A percentile compares a stretch with the other conserved stretches of the same genome.
phyloP scores from a whole-genome alignment of 441 rosid species.

The Hura crepitans region DNA sequence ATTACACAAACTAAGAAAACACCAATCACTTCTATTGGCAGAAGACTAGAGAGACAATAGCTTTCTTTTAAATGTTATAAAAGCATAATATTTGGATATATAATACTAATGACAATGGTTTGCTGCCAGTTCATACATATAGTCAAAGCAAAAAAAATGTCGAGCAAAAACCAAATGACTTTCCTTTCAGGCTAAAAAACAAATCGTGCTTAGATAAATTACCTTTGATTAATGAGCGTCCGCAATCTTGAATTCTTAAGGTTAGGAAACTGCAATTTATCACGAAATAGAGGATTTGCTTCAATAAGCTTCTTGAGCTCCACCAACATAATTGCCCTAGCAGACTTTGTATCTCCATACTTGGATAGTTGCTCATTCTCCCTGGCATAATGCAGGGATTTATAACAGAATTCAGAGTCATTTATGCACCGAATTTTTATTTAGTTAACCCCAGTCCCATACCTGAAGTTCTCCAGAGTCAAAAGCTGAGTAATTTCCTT shows the following conservation, averaged over 20 bases:
- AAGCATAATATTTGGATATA: too few relatives aligned
- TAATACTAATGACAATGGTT: too few relatives aligned
- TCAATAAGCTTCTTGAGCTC: conserved; percentile 98
- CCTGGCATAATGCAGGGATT: conserved; percentile 38
- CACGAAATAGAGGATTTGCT: conserved; percentile 93
- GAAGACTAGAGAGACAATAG: neutral
- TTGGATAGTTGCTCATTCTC: conserved; percentile 96
- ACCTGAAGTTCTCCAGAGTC: conserved; percentile 93
- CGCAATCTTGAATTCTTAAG: conserved; percentile 82
- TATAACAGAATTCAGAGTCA: conserved; percentile 15
- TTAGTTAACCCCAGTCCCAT: conserved; percentile 17
- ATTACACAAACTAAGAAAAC: neutral
- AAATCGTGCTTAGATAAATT: conserved; percentile 10
- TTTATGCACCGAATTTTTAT: neutral
- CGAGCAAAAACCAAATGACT: neutral
- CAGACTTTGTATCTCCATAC: conserved; percentile 95
- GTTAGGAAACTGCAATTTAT: conserved; percentile 87
- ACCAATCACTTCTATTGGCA: neutral
- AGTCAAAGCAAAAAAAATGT: too few relatives aligned
- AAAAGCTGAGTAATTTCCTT: conserved; percentile 96
- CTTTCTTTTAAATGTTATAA: neutral
- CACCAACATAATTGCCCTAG: conserved; percentile 90
- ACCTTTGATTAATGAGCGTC: conserved; percentile 95
- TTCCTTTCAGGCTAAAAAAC: neutral
- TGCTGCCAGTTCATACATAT: too few relatives aligned